These are phyloP conservation scores for Trichoderma semiorbis DNA, from an alignment of 2,329 filamentous ascomycete genomes.

Conservation along the genomic window DNA sequence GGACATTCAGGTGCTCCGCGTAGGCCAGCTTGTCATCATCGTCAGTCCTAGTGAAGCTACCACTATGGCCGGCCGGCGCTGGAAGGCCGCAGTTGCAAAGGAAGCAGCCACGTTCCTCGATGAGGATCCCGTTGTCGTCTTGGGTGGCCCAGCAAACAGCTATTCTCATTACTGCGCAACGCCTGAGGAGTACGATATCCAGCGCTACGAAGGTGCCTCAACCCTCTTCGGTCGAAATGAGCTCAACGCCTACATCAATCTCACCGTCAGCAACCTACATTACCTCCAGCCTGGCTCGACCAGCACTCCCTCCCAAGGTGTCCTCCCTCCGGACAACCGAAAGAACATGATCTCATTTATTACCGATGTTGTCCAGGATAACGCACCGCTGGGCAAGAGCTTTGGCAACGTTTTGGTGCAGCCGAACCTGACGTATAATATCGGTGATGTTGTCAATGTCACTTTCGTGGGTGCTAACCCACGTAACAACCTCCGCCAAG, in stretches of 20 bases:
- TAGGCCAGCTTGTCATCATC: conserved; percentile 80
- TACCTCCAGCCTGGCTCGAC: conserved; percentile 37
- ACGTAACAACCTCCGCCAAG: conserved; percentile 78
- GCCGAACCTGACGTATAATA: conserved; percentile 50
- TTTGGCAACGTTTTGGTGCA: conserved; percentile 68
- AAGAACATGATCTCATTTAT: conserved; percentile 77
- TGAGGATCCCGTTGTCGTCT: conserved; percentile 66
- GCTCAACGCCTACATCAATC: conserved; percentile 81
- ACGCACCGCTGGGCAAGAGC: conserved; percentile 57
- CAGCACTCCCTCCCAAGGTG: conserved; percentile 48
- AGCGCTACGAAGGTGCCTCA: conserved; percentile 92
- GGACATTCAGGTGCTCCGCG: conserved; percentile 79
- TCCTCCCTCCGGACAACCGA: conserved; percentile 73
- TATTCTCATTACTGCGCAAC: conserved; percentile 83
- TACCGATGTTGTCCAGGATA: conserved; percentile 71
- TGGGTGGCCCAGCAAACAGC: conserved; percentile 85
- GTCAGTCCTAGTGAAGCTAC: conserved; percentile 84
- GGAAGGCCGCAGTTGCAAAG: conserved; percentile 65
- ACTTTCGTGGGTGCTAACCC: conserved; percentile 86
- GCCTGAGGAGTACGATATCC: conserved; percentile 74
- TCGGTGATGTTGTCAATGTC: conserved; percentile 60
- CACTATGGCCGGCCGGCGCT: conserved; percentile 87
- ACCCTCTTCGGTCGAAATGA: conserved; percentile 84
- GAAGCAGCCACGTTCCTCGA: conserved; percentile 49
- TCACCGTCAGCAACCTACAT: conserved; percentile 63